These are phyloP conservation scores for Russula griseocarnosa DNA, from an alignment of 768 basidiomycete genomes.

Conservation along the genomic window DNA sequence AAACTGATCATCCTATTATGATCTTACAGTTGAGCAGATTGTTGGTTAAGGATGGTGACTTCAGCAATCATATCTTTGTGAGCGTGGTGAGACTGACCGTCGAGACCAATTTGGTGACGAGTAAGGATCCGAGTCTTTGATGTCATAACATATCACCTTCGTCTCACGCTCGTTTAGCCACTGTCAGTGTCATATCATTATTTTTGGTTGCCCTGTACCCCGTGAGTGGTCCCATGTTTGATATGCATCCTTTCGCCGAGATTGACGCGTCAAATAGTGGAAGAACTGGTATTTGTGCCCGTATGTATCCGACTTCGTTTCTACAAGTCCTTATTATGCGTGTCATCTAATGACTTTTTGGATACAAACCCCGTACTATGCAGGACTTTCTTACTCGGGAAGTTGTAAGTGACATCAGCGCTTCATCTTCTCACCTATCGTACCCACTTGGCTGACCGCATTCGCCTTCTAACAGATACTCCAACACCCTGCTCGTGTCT, in stretches of 20 bases:
- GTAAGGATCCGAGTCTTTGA: not conserved
- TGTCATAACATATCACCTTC: not conserved
- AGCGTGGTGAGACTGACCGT: conserved; percentile 31
- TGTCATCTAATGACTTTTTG: not conserved
- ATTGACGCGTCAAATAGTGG: not conserved
- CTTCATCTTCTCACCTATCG: not conserved
- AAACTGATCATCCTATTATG: not conserved
- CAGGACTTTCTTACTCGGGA: conserved; percentile 17
- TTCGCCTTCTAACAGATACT: conserved; percentile 12
- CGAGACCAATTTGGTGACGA: conserved; percentile 30
- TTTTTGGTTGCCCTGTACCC: conserved; percentile 1
- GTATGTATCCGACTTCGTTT: not conserved
- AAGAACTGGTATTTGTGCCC: conserved; percentile 17
- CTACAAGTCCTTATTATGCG: not conserved
- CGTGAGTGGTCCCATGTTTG: not conserved
- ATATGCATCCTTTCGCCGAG: not conserved
- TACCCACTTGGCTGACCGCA: not conserved
- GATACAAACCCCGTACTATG: not conserved
- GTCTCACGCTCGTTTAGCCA: not conserved
- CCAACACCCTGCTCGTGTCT: conserved; percentile 32
- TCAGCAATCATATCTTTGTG: conserved; percentile 16
- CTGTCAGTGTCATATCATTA: not conserved
- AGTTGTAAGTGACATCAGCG: conserved; percentile 15
- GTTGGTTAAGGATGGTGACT: not conserved
- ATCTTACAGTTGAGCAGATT: not conserved